phyloP scores from a whole-genome alignment of 305 asterid species.

The Stenogyne calaminthoides region DNA sequence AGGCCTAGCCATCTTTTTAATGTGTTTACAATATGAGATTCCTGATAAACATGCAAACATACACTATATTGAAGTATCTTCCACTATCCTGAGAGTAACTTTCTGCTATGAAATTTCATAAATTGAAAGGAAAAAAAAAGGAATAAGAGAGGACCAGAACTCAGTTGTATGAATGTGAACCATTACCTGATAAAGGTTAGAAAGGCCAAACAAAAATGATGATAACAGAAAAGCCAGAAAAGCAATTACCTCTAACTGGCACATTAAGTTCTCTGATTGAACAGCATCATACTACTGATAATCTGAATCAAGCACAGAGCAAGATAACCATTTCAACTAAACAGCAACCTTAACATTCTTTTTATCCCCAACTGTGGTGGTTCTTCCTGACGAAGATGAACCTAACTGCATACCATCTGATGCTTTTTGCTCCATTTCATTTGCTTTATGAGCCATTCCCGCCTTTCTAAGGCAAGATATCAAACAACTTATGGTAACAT shows the following conservation, averaged over 20 bases:
- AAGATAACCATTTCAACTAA: constrained; percentile 33
- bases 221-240: constrained; percentile 12
- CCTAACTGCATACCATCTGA: constrained; percentile 31
- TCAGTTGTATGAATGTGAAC: constrained; percentile 13
- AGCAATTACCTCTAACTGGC: constrained; percentile 31
- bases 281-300: constrained; percentile 18
- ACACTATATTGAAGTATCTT: not conserved
- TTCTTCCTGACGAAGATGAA: constrained; percentile 39
- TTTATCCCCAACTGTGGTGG: constrained; percentile 33
- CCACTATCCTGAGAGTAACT: not conserved
- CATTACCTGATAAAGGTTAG: not conserved
- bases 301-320: constrained; percentile 27
- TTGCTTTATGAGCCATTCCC: constrained; percentile 79
- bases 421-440: constrained; percentile 55
- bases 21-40: too few relatives aligned
- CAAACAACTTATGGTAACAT: constrained; percentile 52
- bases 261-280: constrained; percentile 14
- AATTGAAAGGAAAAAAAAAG: not conserved
- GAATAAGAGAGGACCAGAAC: constrained; percentile 19
- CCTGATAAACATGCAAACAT: too few relatives aligned
- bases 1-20: too few relatives aligned
- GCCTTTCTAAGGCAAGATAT: constrained; percentile 79
- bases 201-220: not conserved
- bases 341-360: constrained; percentile 54
- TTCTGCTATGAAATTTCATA: not conserved